phyloP scores from a whole-genome alignment of 1,284 basidiomycete genomes.

The Puccinia coronata region DNA sequence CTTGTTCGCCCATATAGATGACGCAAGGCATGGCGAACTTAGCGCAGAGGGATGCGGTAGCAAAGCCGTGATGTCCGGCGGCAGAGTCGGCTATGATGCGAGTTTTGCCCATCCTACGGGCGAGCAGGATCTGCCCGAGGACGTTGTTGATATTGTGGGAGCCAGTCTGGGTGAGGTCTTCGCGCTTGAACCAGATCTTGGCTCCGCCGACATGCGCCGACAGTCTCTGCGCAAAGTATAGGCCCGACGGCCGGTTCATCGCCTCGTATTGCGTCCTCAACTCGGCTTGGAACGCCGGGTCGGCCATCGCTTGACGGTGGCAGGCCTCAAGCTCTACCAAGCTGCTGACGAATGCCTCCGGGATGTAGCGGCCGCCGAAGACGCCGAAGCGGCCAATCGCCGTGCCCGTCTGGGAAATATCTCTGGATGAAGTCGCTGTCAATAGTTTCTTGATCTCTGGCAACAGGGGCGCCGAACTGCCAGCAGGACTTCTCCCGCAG shows the following conservation, averaged over 20 bases:
- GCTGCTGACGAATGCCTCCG: conserved; percentile 89
- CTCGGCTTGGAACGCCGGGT: conserved; percentile 92
- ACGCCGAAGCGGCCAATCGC: conserved; percentile 74
- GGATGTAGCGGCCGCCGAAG: conserved; percentile 96
- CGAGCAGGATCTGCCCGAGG: conserved; percentile 90
- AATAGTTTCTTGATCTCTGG: neutral
- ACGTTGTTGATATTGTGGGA: conserved; percentile 98
- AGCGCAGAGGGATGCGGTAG: conserved; percentile 96
- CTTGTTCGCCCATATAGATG: conserved; percentile 98
- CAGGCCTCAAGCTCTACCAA: conserved; percentile 86
- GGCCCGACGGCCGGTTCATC: conserved; percentile 73
- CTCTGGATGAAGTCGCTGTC: neutral
- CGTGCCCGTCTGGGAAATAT: no score
- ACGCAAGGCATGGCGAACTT: conserved; percentile 94
- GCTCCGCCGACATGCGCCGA: conserved; percentile 80
- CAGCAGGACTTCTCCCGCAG: conserved; percentile 11
- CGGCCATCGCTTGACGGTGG: conserved; percentile 79
- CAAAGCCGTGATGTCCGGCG: conserved; percentile 97
- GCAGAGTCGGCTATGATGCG: conserved; percentile 98
- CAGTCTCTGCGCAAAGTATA: conserved; percentile 74
- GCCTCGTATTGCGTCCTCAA: conserved; percentile 85
- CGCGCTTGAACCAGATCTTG: conserved; percentile 96
- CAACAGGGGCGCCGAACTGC: neutral
- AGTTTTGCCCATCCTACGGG: conserved; percentile 86
- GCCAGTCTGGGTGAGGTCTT: conserved; percentile 91